Conservation (phyloP, 1,284 basidiomycete species). For the Leccinum cinnamomeum region DNA sequence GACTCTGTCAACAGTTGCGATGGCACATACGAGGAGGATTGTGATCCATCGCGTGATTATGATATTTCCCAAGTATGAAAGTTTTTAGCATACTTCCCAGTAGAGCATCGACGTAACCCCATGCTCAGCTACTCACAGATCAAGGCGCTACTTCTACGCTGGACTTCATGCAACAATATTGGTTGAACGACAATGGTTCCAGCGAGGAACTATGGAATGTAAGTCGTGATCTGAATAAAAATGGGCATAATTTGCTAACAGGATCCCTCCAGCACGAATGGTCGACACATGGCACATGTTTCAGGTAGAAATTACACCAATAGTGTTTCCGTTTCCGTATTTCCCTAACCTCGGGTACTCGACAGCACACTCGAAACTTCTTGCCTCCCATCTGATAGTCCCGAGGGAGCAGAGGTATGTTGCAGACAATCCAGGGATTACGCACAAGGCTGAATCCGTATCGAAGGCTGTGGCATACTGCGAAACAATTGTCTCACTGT, state of each 20-base stretch:
- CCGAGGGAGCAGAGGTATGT: slow-evolving; percentile 57
- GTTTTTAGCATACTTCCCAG: background rate
- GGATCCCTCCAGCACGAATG: slow-evolving; percentile 57
- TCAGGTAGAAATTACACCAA: slow-evolving; percentile 42
- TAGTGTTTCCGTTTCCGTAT: background rate
- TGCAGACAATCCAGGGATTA: background rate
- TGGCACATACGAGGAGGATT: slow-evolving; percentile 58
- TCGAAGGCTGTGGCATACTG: slow-evolving; percentile 71
- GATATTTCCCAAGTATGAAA: slow-evolving; percentile 51
- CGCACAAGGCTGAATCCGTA: slow-evolving; percentile 11
- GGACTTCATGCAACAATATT: slow-evolving; percentile 68
- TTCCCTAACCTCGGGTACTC: slow-evolving; percentile 8
- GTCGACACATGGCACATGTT: slow-evolving; percentile 75
- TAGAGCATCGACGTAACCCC: background rate
- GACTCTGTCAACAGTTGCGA: slow-evolving; percentile 56
- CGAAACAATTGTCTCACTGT: slow-evolving; percentile 60
- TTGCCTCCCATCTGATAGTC: slow-evolving; percentile 59
- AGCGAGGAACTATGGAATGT: slow-evolving; percentile 74
- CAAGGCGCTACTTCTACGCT: slow-evolving; percentile 63
- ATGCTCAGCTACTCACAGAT: slow-evolving; percentile 52
- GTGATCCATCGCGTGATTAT: slow-evolving; percentile 65
- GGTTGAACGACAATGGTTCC: slow-evolving; percentile 62
- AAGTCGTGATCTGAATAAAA: slow-evolving; percentile 18
- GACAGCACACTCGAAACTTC: slow-evolving; percentile 57
- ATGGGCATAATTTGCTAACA: slow-evolving; percentile 12